Evolutionary conservation across 345 rosid genomes (phyloP).

Genomic region (Gossypium bickii): DNA sequence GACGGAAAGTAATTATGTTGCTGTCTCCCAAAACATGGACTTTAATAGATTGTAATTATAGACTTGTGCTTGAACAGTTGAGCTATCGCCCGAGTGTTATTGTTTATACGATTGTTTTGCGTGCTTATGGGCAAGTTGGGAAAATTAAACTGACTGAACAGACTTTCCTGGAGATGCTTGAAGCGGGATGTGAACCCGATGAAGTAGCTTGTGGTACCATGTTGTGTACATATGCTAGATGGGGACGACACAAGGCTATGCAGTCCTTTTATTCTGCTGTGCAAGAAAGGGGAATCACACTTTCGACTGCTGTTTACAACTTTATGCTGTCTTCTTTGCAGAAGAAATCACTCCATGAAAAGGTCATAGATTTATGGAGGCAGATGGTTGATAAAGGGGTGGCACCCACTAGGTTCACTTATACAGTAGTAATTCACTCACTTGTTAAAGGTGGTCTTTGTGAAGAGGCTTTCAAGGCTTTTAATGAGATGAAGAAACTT

Average conservation of each 20-base stretch:
- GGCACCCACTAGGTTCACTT: conserved; percentile 56
- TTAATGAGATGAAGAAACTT: conserved; percentile 61
- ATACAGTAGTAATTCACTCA: conserved; percentile 69
- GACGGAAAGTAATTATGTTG: not conserved
- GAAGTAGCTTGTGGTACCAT: conserved; percentile 92
- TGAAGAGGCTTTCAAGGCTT: conserved; percentile 54
- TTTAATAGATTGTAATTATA: conserved; percentile 36
- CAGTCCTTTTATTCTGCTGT: conserved; percentile 66
- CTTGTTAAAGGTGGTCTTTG: conserved; percentile 52
- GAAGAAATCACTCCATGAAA: conserved; percentile 69
- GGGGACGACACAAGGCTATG: conserved; percentile 90
- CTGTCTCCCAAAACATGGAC: conserved; percentile 5
- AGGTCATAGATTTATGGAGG: conserved; percentile 68
- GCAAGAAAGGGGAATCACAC: conserved; percentile 51
- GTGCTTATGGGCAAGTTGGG: conserved; percentile 81
- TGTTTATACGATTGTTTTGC: conserved; percentile 69
- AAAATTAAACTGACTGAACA: conserved; percentile 84
- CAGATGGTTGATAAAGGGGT: conserved; percentile 57
- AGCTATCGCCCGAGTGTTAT: conserved; percentile 72
- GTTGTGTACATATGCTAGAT: conserved; percentile 89
- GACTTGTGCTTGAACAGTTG: conserved; percentile 59
- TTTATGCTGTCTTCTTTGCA: conserved; percentile 92
- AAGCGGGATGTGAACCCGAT: conserved; percentile 85
- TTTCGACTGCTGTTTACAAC: conserved; percentile 70
- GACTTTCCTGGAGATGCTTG: conserved; percentile 87